phyloP scores from a whole-genome alignment of 108 stramenopile species.

The Nitzschia palea region DNA sequence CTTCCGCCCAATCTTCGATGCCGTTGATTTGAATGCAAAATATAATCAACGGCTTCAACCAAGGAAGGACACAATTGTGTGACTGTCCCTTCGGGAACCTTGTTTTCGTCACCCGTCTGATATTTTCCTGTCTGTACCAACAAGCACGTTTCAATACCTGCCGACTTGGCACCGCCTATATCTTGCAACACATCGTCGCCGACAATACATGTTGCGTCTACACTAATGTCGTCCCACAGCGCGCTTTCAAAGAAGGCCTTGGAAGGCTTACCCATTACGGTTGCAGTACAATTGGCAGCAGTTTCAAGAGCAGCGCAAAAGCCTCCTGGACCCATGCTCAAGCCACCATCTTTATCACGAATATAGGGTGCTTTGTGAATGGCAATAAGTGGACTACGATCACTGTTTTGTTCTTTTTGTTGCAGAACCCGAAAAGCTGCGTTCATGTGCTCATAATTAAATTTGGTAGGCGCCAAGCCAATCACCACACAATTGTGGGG shows the following conservation, averaged over 20 bases:
- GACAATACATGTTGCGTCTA: constrained; percentile 50
- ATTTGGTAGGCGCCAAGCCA: constrained; percentile 64
- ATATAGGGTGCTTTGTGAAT: constrained; percentile 58
- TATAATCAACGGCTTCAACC: constrained; percentile 68
- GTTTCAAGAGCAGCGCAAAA: constrained; percentile 59
- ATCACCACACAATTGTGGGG: constrained; percentile 56
- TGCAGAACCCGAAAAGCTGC: constrained; percentile 59
- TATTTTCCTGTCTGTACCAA: constrained; percentile 77
- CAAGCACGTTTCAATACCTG: constrained; percentile 53
- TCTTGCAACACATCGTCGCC: constrained; percentile 72
- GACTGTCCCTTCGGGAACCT: constrained; percentile 19
- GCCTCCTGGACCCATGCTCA: constrained; percentile 66
- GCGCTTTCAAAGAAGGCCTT: constrained; percentile 57
- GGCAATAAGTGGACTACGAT: constrained; percentile 42
- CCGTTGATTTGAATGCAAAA: constrained; percentile 12
- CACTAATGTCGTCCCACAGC: constrained; percentile 8
- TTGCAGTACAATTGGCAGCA: constrained; percentile 29
- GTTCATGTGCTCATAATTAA: constrained; percentile 64
- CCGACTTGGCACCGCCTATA: constrained; percentile 51
- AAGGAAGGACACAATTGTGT: constrained; percentile 45
- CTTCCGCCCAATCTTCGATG: too few species aligned
- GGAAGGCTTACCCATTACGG: constrained; percentile 69
- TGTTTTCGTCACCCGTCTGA: constrained; percentile 46
- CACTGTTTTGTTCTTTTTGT: neutral
- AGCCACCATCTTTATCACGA: constrained; percentile 35